Evolutionary conservation across 768 basidiomycete genomes (phyloP).

Genomic region (Gymnopilus dilepis): DNA sequence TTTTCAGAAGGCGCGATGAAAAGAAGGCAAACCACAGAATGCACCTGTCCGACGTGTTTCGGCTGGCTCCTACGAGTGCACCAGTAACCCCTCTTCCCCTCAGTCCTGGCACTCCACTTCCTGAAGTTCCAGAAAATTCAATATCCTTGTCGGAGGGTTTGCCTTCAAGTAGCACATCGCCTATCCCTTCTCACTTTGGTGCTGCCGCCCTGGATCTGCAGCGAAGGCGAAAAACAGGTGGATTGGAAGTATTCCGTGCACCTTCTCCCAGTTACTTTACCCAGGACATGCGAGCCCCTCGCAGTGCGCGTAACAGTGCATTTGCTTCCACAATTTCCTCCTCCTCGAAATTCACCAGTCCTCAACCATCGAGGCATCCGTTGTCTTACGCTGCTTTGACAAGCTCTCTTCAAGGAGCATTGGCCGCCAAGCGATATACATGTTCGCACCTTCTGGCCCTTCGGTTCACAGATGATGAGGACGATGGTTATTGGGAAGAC

Average conservation of each 20-base stretch:
- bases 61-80: slow-evolving; percentile 31
- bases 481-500: slow-evolving; percentile 85
- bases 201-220: slow-evolving; percentile 65
- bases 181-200: slow-evolving; percentile 53
- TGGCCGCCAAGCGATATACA: slow-evolving; percentile 76
- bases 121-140: slow-evolving; percentile 27
- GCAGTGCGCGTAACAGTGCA: slow-evolving; percentile 34
- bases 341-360: slow-evolving; percentile 66
- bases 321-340: slow-evolving; percentile 41
- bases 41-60: slow-evolving; percentile 55
- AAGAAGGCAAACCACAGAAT: slow-evolving; percentile 63
- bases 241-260: slow-evolving; percentile 52
- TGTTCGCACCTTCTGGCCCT: slow-evolving; percentile 82
- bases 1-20: slow-evolving; percentile 50
- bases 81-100: slow-evolving; percentile 33
- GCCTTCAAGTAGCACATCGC: slow-evolving; percentile 18
- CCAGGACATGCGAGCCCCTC: slow-evolving; percentile 33
- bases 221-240: slow-evolving; percentile 54
- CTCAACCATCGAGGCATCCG: slow-evolving; percentile 67
- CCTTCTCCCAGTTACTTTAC: slow-evolving; percentile 41
- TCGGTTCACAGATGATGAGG: slow-evolving; percentile 72
- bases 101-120: slow-evolving; percentile 21
- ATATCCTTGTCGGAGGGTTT: slow-evolving; percentile 36
- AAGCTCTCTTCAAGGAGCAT: slow-evolving; percentile 64
- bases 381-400: slow-evolving; percentile 69